Base-by-base conservation (phyloP, 176 grass and related monocot species). In the Cymbopogon citratus region DNA sequence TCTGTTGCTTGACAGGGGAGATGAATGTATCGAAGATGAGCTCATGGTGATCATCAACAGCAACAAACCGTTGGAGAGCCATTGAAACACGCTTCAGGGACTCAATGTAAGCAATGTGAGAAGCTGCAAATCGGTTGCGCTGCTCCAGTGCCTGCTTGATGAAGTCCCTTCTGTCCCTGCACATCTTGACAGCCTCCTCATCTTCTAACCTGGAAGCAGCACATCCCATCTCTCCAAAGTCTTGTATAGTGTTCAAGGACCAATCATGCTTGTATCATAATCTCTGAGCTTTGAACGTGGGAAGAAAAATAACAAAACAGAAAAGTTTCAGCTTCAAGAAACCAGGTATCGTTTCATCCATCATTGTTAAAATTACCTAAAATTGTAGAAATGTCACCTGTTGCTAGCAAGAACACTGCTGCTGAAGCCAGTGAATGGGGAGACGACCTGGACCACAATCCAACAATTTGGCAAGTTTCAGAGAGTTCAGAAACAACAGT, bases 161-260 rank as follows among this genome's bases (percentile, higher is more conserved):
- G 76, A 96, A 93, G 65, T 99, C 90, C 66, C 82, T 93, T 66
- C 97, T 87, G 83, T 99, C 97, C 73, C 81, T 87, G 78, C 97
- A 99, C 67, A 99, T 87, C 79, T 85, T 94, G 41, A 99, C 97
- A 85, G 89, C 93, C 82, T 99, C 97, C 63, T 91, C 91, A 82
- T 99, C 97, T 96, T 99, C 89, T 81, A 95, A 83, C 78, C 89
- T 93, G 59, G 97, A 99, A 85, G 93, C 89, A 75, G 93, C 92
- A 83, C 97, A 99, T 99, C 97, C 97, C 97, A 99, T 99, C 73
- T 98, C 87, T 92, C 82, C 82, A 59, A 75, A 82, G 19, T 14
- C 35, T 36, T 36, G 35, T 36, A 34, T 34, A 36, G 4, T 36
- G 35, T 36, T 36, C 35, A 36, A 36, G 5, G 35, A 36, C 3